Percentiles rank a stretch among this genome's conserved stretches.
These are phyloP conservation scores for Fermentozyma sake DNA, from an alignment of 1,139 yeast species.

Conservation along the genomic window DNA sequence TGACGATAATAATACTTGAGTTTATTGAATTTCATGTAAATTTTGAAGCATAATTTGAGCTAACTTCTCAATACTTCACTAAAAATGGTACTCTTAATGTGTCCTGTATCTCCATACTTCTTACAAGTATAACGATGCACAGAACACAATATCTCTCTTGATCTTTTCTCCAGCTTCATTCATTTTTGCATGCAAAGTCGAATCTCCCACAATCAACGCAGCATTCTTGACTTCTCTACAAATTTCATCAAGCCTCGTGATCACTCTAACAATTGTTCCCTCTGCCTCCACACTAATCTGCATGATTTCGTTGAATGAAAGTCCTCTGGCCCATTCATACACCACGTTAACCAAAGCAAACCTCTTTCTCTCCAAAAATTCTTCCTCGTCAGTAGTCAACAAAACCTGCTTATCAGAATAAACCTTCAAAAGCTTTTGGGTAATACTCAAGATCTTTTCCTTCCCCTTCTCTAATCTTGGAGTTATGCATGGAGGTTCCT, in stretches of 20 bases:
- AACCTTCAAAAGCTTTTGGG: conserved; percentile 56
- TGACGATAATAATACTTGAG: no score
- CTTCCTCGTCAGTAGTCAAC: conserved; percentile 80
- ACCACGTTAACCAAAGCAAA: conserved; percentile 91
- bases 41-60: no score
- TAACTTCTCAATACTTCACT: no score
- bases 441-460: conserved; percentile 63
- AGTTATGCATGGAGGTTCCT: conserved; percentile 60
- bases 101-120: no score
- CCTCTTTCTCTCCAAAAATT: conserved; percentile 75
- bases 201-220: conserved; percentile 91
- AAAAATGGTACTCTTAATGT: no score
- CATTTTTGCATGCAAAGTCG: conserved; percentile 83
- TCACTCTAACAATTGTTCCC: conserved; percentile 97
- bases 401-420: conserved; percentile 67
- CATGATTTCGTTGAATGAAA: conserved; percentile 88
- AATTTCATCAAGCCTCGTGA: conserved; percentile 88
- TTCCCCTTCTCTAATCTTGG: conserved; percentile 84
- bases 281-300: conserved; percentile 85
- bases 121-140: conserved; percentile 86
- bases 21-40: no score
- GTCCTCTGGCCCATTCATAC: conserved; percentile 97
- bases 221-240: conserved; percentile 95
- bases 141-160: conserved; percentile 94
- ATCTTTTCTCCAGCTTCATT: conserved; percentile 88